These are phyloP conservation scores for Fusarium subtropicale DNA, from an alignment of 2,329 filamentous ascomycete species.

Conservation along the genomic window DNA sequence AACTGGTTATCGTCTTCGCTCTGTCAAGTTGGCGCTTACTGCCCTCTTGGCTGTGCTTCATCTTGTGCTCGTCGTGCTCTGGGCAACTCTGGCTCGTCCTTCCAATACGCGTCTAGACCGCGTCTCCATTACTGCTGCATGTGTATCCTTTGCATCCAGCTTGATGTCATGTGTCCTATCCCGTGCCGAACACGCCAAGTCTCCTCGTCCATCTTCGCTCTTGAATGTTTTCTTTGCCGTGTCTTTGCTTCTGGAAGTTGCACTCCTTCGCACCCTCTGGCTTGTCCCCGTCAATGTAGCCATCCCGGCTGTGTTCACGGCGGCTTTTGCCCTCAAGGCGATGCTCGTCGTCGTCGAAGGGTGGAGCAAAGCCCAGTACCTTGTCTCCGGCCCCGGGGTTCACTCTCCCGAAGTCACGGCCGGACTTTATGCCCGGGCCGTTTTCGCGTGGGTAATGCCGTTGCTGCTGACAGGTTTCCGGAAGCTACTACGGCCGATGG, in stretches of 20 bases:
- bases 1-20: conserved; percentile 41
- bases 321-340: conserved; percentile 53
- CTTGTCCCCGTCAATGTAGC: conserved; percentile 40
- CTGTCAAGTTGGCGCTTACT: conserved; percentile 47
- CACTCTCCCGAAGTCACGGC: conserved; percentile 54
- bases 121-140: conserved; percentile 49
- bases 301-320: conserved; percentile 52
- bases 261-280: conserved; percentile 53
- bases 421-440: conserved; percentile 53
- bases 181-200: conserved; percentile 50
- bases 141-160: conserved; percentile 50
- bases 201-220: conserved; percentile 49
- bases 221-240: conserved; percentile 52
- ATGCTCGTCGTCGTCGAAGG: conserved; percentile 54
- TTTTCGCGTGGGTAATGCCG: conserved; percentile 56
- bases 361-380: conserved; percentile 51
- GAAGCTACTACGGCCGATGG: conserved; percentile 50
- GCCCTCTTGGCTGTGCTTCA: conserved; percentile 49
- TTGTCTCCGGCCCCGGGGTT: conserved; percentile 47
- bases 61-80: conserved; percentile 50
- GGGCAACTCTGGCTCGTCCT: conserved; percentile 41
- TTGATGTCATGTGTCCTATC: conserved; percentile 50
- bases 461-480: conserved; percentile 53
- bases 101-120: conserved; percentile 37
- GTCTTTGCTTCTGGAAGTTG: conserved; percentile 51